These are phyloP conservation scores for Dunaliella primolecta DNA, from an alignment of 139 green algal genomes.

Conservation along the genomic window DNA sequence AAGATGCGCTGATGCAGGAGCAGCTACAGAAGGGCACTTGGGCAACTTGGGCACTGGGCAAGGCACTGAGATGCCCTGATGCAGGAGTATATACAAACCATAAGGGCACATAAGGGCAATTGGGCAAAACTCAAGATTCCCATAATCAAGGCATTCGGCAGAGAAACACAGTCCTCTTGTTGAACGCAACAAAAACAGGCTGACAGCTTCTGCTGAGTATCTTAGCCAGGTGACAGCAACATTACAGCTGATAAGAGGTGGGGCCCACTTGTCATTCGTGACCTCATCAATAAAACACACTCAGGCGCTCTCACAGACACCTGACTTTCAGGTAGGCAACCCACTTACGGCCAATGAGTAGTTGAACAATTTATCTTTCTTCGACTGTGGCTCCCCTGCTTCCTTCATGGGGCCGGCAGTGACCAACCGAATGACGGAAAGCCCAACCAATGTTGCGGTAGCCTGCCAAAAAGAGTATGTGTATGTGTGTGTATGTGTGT, in stretches of 20 bases:
- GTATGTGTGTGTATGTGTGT: neutral
- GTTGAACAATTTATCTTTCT: constrained; percentile 26
- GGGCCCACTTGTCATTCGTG: neutral
- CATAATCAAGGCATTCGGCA: too few species aligned
- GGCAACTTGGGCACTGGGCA: too few species aligned
- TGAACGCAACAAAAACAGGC: neutral
- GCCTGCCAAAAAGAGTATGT: constrained; percentile 31
- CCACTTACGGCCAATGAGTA: constrained; percentile 9
- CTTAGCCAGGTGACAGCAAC: neutral
- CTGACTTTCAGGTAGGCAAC: neutral
- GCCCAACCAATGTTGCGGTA: constrained; percentile 53
- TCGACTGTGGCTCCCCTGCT: neutral
- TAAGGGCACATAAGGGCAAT: too few species aligned
- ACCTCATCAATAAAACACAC: neutral
- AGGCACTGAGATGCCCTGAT: too few species aligned
- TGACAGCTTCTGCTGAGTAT: neutral
- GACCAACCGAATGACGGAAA: constrained; percentile 48
- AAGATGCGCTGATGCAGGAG: too few species aligned
- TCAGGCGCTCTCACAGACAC: neutral
- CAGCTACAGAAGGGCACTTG: too few species aligned
- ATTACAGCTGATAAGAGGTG: neutral
- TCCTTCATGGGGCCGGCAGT: constrained; percentile 23
- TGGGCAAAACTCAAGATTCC: too few species aligned
- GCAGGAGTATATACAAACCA: too few species aligned
- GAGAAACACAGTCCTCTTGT: too few species aligned